A percentile compares a stretch with the other conserved stretches of the same genome.
These are phyloP conservation scores for Erigeron philadelphicus DNA, from an alignment of 140 eudicot species.

Conservation along the genomic window DNA sequence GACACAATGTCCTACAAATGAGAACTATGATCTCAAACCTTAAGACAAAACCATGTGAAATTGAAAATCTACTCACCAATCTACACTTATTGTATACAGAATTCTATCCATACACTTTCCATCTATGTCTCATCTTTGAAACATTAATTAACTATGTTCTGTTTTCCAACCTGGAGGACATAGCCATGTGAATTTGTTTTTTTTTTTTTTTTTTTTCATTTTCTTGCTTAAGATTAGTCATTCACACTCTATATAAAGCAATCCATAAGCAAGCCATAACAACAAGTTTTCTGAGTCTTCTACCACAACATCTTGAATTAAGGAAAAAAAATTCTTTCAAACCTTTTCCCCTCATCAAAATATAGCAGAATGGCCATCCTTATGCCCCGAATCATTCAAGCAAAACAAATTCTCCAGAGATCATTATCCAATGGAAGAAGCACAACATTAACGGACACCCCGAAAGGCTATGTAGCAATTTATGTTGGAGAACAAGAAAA, in stretches of 20 bases:
- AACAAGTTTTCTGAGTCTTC: background rate
- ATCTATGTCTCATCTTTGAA: too few relatives aligned
- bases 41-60: background rate
- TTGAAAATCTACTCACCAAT: background rate
- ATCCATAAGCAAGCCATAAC: background rate
- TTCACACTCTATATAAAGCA: background rate
- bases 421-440: slow-evolving; percentile 3
- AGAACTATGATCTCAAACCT: background rate
- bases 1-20: background rate
- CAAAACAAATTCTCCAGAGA: background rate
- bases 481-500: background rate
- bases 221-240: too few relatives aligned
- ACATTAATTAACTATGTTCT: background rate
- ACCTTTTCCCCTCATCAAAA: background rate
- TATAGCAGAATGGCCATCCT: background rate
- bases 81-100: too few relatives aligned
- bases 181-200: background rate
- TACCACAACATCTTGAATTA: background rate
- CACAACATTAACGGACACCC: background rate
- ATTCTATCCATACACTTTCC: too few relatives aligned
- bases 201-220: background rate
- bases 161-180: background rate
- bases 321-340: background rate
- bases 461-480: background rate
- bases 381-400: slow-evolving; percentile 3